phyloP scores from a whole-genome alignment of 768 basidiomycete species.

The Lentinus tigrinus region DNA sequence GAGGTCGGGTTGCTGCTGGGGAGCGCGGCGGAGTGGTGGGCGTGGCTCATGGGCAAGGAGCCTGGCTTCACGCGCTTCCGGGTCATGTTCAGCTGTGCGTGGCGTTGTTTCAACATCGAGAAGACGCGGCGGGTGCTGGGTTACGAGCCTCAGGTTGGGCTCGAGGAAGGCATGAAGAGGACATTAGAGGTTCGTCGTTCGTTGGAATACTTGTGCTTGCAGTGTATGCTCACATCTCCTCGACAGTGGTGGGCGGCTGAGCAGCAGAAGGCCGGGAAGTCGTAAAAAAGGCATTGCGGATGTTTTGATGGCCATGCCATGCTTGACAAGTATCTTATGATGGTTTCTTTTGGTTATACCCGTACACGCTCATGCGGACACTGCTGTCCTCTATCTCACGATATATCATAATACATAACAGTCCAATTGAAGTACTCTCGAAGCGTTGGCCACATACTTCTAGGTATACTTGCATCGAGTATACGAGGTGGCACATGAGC shows the following conservation, averaged over 20 bases:
- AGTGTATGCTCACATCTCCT: background rate
- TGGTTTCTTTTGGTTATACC: constrained; percentile 13
- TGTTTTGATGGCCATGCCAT: background rate
- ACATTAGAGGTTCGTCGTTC: constrained; percentile 64
- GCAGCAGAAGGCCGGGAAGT: constrained; percentile 10
- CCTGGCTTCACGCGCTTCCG: constrained; percentile 85
- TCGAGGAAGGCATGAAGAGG: constrained; percentile 83
- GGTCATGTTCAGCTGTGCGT: constrained; percentile 75
- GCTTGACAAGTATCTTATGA: constrained; percentile 1
- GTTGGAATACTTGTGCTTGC: constrained; percentile 7
- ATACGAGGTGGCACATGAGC: too few species aligned
- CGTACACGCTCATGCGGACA: constrained; percentile 1
- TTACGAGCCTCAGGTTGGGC: constrained; percentile 87
- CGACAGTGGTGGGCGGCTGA: constrained; percentile 20
- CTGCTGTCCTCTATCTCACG: constrained; percentile 5
- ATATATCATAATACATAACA: background rate
- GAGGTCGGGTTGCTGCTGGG: constrained; percentile 71
- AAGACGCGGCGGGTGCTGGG: constrained; percentile 88
- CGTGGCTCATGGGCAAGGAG: constrained; percentile 72
- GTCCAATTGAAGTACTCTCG: too few species aligned
- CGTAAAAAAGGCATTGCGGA: constrained; percentile 10
- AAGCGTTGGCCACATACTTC: too few species aligned
- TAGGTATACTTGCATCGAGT: too few species aligned
- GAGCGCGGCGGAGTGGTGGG: constrained; percentile 68
- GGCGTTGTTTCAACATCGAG: constrained; percentile 92